A percentile compares a stretch with the other conserved stretches of the same genome.
phyloP scores from a whole-genome alignment of 306 rosid genomes.

The Quercus suber region DNA sequence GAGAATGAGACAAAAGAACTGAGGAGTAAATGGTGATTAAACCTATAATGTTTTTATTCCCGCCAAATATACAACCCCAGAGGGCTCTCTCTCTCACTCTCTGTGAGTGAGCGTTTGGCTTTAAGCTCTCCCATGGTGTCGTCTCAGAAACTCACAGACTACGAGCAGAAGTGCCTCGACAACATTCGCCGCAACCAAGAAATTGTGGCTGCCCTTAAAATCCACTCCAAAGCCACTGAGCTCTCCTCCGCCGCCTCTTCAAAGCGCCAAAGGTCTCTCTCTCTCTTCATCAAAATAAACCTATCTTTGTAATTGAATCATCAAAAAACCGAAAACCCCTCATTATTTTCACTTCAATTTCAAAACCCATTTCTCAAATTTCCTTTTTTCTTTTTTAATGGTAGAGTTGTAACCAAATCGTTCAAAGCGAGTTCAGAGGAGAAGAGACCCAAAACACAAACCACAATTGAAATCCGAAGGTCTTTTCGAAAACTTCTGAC shows the following conservation, averaged over 20 bases:
- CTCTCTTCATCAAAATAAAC: neutral
- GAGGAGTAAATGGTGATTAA: too few relatives aligned
- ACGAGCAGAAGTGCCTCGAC: constrained; percentile 76
- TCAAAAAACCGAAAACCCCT: too few relatives aligned
- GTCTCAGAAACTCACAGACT: constrained; percentile 30
- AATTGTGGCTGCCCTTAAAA: constrained; percentile 74
- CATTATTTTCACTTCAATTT: too few relatives aligned
- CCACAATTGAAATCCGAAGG: constrained; percentile 56
- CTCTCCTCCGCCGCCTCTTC: constrained; percentile 32
- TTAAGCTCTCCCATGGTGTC: too few relatives aligned
- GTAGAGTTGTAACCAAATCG: constrained; percentile 53
- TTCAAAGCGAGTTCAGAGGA: constrained; percentile 34
- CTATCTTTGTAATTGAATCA: neutral
- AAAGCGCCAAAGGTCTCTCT: constrained; percentile 49
- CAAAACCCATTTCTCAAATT: neutral
- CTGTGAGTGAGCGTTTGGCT: too few relatives aligned
- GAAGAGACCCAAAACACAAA: constrained; percentile 45
- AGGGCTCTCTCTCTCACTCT: too few relatives aligned
- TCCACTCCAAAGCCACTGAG: constrained; percentile 57
- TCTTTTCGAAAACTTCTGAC: constrained; percentile 48
- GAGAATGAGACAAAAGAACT: too few relatives aligned
- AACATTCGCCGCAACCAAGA: constrained; percentile 90
- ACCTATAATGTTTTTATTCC: too few relatives aligned
- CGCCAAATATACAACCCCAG: too few relatives aligned
- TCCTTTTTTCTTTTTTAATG: neutral